Conservation (phyloP, 164 flowering plant species). For the Berberis vulgaris region DNA sequence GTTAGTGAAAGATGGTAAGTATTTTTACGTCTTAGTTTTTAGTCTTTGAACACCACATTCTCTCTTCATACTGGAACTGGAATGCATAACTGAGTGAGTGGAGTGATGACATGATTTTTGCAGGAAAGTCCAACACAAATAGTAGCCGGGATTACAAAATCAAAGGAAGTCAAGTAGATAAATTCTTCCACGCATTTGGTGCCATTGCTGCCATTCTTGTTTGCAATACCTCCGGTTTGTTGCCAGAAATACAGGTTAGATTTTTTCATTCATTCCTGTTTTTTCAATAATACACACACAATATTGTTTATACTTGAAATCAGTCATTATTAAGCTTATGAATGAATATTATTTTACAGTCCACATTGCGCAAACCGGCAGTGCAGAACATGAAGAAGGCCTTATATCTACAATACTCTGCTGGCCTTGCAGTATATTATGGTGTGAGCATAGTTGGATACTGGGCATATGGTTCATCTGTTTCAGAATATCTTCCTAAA, state of each 20-base stretch:
- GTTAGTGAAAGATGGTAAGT: conserved; percentile 34
- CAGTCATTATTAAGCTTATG: background rate
- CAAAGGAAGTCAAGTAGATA: conserved; percentile 26
- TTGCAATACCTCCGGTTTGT: conserved; percentile 34
- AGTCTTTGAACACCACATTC: too few relatives aligned
- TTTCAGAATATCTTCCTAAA: conserved; percentile 41
- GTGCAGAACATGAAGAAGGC: conserved; percentile 53
- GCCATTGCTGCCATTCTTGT: conserved; percentile 37
- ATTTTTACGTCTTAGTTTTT: background rate
- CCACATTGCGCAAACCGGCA: conserved; percentile 46
- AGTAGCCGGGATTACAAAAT: conserved; percentile 24
- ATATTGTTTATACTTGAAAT: background rate
- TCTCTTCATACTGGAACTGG: background rate
- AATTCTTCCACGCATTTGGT: conserved; percentile 38
- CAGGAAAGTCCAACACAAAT: conserved; percentile 26
- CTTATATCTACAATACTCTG: conserved; percentile 31
- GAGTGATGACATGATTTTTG: background rate
- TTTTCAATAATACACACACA: too few relatives aligned
- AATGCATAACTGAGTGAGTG: background rate
- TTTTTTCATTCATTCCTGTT: too few relatives aligned
- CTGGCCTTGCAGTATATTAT: conserved; percentile 39
- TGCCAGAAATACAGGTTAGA: conserved; percentile 38
- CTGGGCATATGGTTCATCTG: conserved; percentile 53
- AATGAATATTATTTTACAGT: conserved; percentile 18
- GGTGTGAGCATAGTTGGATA: conserved; percentile 50